Base-by-base conservation (phyloP, 2,329 filamentous ascomycete genomes). In the Decorospora gaudefroyi region DNA sequence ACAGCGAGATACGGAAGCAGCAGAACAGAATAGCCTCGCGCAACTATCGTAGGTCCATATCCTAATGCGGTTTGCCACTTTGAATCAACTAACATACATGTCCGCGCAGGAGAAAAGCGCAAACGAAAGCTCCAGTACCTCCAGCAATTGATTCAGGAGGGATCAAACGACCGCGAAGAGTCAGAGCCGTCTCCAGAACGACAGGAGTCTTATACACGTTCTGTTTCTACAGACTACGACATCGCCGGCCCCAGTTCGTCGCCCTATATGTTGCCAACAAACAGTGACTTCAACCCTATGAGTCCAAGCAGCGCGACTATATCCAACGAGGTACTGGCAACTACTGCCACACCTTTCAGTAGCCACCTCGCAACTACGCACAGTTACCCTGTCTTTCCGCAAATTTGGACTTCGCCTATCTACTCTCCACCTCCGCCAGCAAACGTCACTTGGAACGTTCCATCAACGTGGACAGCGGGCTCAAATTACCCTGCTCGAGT, bases 21-120 rank as follows among this genome's bases (percentile, higher is more conserved):
- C 67, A 70, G 40, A 70, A 70, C 25, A 59, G 67, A 38, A 68
- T 69, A 55, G 67, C 67, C 21, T 70, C 67, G 12, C 62, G 65
- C 13, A 70, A 70, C 26, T 70, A 70, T 45, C 57, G 67, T 69
- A 56, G 19, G 65, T 55, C 25, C 15, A 7, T 6, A 15, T n/a
- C 9, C 25, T 4, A 25, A 16, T 7, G 6, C 2, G 21, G 16
- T n/a, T 10, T 15, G n/a, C 17, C 29, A 23, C 15, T 7, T 4
- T 15, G n/a, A 30, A n/a, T 15, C n/a, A 17, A n/a, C 55, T 61
- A 34, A 59, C 17, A 8, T 10, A 13, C 19, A 6, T 15, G 41
- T 11, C 19, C 8, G 12, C 18, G 11, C 33, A 69, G 67, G 67
- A 22, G 67, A 70, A 34, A 70, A 70, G 47, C 63, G 67, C 16